These are phyloP conservation scores for Pichia sp. DNA, from an alignment of 1,139 yeast genomes.

Conservation along the genomic window DNA sequence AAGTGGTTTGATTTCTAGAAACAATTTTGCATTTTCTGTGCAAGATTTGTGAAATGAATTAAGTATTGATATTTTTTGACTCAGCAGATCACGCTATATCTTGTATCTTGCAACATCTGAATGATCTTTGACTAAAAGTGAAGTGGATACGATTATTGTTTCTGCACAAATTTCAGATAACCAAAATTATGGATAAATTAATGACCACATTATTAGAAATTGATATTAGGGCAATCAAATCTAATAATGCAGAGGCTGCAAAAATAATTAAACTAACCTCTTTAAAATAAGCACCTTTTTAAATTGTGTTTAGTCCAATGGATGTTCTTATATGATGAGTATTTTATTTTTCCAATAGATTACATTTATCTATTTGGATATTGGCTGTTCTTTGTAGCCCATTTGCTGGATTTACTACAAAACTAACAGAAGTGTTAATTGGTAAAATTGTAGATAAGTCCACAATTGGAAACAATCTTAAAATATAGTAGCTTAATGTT, in stretches of 20 bases:
- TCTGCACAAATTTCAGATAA: neutral
- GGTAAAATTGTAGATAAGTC: slow-evolving; percentile 63
- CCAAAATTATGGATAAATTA: too few relatives aligned
- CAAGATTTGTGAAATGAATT: slow-evolving; percentile 28
- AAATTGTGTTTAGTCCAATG: slow-evolving; percentile 82
- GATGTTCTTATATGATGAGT: slow-evolving; percentile 82
- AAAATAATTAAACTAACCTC: slow-evolving; percentile 40
- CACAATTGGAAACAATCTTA: slow-evolving; percentile 81
- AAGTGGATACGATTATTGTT: neutral
- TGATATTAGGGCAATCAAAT: neutral
- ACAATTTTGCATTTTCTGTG: slow-evolving; percentile 29
- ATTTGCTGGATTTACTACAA: slow-evolving; percentile 56
- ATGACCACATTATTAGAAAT: neutral
- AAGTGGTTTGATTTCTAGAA: slow-evolving; percentile 10
- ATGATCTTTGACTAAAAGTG: neutral
- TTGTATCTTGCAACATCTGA: neutral
- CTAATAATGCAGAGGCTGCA: slow-evolving; percentile 2
- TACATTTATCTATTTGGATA: slow-evolving; percentile 75
- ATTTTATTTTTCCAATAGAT: slow-evolving; percentile 77
- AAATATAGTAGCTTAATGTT: slow-evolving; percentile 49
- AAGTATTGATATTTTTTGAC: slow-evolving; percentile 19
- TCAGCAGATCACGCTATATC: neutral
- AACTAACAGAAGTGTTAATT: slow-evolving; percentile 60
- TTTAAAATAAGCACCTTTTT: slow-evolving; percentile 83
- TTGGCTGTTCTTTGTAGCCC: slow-evolving; percentile 51